phyloP scores from a whole-genome alignment of 371 early-diverging fungal genomes.

The Mucor ambiguus region DNA sequence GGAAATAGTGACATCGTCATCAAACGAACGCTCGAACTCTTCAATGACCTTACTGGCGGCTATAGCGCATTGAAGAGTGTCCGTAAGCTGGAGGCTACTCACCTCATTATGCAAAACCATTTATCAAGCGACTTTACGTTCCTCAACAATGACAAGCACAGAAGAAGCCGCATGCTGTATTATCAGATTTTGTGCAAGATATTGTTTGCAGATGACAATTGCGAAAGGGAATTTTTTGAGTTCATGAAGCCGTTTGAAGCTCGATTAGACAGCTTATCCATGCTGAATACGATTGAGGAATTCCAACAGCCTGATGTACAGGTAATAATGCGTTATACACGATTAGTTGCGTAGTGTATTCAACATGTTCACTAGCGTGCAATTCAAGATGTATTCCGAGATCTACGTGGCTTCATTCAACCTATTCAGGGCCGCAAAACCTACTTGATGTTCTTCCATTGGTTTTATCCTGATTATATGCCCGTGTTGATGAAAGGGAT shows the following conservation, averaged over 20 bases:
- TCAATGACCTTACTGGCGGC: constrained; percentile 79
- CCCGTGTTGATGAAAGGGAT: constrained; percentile 62
- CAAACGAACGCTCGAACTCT: constrained; percentile 56
- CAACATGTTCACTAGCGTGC: constrained; percentile 18
- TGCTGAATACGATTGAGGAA: constrained; percentile 38
- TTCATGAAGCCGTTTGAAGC: constrained; percentile 78
- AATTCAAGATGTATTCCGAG: constrained; percentile 69
- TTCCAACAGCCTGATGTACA: constrained; percentile 47
- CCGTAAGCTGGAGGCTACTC: constrained; percentile 72
- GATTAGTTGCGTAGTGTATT: neutral
- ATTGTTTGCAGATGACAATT: constrained; percentile 69
- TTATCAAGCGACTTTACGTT: constrained; percentile 72
- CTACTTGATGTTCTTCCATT: constrained; percentile 75
- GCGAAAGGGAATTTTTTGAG: constrained; percentile 61
- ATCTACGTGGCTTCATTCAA: constrained; percentile 75
- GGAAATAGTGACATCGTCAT: constrained; percentile 33
- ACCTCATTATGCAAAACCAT: constrained; percentile 75
- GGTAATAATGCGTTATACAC: constrained; percentile 5
- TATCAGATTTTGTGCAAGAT: constrained; percentile 80
- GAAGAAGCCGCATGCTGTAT: constrained; percentile 68
- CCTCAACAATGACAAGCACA: constrained; percentile 47
- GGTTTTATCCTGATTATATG: constrained; percentile 75
- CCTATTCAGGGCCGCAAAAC: constrained; percentile 60
- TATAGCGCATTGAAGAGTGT: constrained; percentile 73
- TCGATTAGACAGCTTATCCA: constrained; percentile 49